A percentile compares a stretch with the other conserved stretches of the same genome.
phyloP scores from a whole-genome alignment of 768 basidiomycete species.

The Lactifluus piperatus region DNA sequence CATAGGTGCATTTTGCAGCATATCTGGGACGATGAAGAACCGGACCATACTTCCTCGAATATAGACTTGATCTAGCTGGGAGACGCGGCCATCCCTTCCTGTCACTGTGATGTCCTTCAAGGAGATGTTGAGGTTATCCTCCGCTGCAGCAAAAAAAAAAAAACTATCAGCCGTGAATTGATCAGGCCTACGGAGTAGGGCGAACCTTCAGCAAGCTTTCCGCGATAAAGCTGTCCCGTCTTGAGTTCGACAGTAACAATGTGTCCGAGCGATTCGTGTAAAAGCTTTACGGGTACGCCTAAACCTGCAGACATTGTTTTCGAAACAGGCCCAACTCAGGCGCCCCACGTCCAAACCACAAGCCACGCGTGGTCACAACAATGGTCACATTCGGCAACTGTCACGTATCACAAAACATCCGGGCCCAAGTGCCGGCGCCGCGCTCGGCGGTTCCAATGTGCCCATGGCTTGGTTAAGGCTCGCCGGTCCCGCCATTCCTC shows the following conservation, averaged over 20 bases:
- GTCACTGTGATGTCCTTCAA: constrained; percentile 96
- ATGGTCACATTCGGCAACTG: too few relatives aligned
- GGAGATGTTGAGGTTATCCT: constrained; percentile 97
- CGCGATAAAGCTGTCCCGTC: constrained; percentile 93
- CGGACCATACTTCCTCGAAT: constrained; percentile 97
- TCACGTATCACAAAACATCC: too few relatives aligned
- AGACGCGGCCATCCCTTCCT: constrained; percentile 94
- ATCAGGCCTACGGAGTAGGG: constrained; percentile 12
- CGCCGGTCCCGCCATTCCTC: too few relatives aligned
- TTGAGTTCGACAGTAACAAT: constrained; percentile 97
- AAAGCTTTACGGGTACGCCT: constrained; percentile 92
- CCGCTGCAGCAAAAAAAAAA: constrained; percentile 60
- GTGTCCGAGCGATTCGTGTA: constrained; percentile 95
- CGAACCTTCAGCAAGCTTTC: constrained; percentile 94
- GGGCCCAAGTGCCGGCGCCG: too few relatives aligned
- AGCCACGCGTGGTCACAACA: too few relatives aligned
- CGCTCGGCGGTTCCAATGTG: too few relatives aligned
- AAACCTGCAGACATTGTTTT: constrained; percentile 48
- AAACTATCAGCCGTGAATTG: constrained; percentile 2
- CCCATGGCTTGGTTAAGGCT: too few relatives aligned
- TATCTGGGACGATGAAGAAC: constrained; percentile 99
- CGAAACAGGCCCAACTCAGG: too few relatives aligned
- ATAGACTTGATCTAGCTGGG: constrained; percentile 98
- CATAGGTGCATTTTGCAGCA: constrained; percentile 99
- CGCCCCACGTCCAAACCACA: too few relatives aligned